Conservation (phyloP, 805 yeast genomes). For the Saccharomyces kudriavzevii region DNA sequence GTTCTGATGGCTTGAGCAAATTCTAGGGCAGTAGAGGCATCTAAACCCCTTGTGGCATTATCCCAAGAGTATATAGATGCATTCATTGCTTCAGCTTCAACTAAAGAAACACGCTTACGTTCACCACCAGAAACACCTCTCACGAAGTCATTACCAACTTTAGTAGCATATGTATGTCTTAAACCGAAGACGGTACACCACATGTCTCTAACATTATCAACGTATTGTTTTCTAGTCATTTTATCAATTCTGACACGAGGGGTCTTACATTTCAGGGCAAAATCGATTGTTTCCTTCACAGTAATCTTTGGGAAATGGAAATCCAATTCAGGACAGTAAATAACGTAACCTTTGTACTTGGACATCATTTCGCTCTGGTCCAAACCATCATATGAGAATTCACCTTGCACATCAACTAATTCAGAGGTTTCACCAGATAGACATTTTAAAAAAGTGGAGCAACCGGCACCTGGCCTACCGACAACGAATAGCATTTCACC, state of each 20-base stretch:
- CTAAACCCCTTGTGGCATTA: constrained; percentile 64
- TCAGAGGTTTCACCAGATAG: constrained; percentile 40
- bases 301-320: constrained; percentile 45
- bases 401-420: constrained; percentile 33
- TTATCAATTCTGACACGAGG: constrained; percentile 39
- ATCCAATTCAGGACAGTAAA: constrained; percentile 47
- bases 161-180: constrained; percentile 51
- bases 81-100: constrained; percentile 50
- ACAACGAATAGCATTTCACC: constrained; percentile 49
- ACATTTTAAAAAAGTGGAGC: constrained; percentile 46
- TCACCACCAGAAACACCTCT: constrained; percentile 72
- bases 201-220: constrained; percentile 32
- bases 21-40: constrained; percentile 63
- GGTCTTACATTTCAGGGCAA: constrained; percentile 43
- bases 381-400: constrained; percentile 43
- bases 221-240: constrained; percentile 34
- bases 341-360: constrained; percentile 39
- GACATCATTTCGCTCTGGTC: constrained; percentile 40
- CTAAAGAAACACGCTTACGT: constrained; percentile 62
- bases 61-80: constrained; percentile 56
- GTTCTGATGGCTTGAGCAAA: constrained; percentile 53
- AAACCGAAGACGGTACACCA: constrained; percentile 45
- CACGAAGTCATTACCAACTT: constrained; percentile 60
- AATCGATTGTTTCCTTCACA: constrained; percentile 43
- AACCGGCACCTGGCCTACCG: constrained; percentile 59